Percentiles rank a stretch among this genome's conserved stretches.
phyloP scores from a whole-genome alignment of 768 basidiomycete genomes.

The Trametes cingulata region DNA sequence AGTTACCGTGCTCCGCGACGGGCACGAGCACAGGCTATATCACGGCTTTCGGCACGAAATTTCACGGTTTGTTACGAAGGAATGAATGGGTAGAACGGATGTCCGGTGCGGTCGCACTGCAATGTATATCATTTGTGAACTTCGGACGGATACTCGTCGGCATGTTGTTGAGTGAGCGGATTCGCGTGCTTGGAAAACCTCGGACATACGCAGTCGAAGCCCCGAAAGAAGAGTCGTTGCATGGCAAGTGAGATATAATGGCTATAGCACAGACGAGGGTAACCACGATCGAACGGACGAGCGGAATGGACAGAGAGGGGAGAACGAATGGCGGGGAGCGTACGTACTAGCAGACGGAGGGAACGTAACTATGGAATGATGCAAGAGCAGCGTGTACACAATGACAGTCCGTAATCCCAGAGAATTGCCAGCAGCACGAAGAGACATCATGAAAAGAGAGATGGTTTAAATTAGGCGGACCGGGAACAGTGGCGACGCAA shows the following conservation, averaged over 20 bases:
- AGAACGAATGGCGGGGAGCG: conserved; percentile 17
- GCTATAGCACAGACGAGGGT: conserved; percentile 17
- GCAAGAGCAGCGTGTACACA: conserved; percentile 27
- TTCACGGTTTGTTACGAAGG: background rate
- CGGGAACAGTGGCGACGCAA: conserved; percentile 1
- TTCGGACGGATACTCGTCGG: conserved; percentile 5
- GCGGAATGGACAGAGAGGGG: background rate
- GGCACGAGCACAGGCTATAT: background rate
- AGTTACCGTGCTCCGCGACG: background rate
- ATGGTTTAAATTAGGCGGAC: conserved; percentile 25
- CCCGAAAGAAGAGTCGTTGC: conserved; percentile 1
- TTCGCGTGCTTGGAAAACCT: background rate
- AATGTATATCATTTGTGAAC: background rate
- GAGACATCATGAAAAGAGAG: conserved; percentile 19
- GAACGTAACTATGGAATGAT: conserved; percentile 24
- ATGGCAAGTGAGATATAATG: conserved; percentile 13
- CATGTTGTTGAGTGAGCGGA: background rate
- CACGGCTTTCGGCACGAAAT: background rate
- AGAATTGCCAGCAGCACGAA: conserved; percentile 22
- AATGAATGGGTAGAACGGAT: conserved; percentile 1
- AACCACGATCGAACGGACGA: conserved; percentile 6
- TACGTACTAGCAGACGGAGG: conserved; percentile 24
- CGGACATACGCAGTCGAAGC: background rate
- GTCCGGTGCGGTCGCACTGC: background rate
- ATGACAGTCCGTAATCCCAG: conserved; percentile 31